These are phyloP conservation scores for Cryptosporidium xiaoi DNA, from an alignment of 169 alveolate genomes.

Conservation along the genomic window DNA sequence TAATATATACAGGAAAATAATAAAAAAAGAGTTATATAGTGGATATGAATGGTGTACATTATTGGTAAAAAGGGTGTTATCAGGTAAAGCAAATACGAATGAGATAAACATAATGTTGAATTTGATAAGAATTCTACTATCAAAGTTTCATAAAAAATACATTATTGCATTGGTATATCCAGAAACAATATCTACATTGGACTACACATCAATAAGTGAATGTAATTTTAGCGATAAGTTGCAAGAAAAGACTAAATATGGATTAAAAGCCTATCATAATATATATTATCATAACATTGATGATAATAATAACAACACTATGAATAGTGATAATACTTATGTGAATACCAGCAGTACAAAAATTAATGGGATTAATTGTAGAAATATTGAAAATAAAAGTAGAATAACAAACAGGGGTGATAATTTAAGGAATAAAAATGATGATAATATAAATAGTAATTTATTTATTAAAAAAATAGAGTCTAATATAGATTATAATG, in stretches of 20 bases:
- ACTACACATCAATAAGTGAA: background rate
- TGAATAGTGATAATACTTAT: background rate
- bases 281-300: background rate
- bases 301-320: background rate
- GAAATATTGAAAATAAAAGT: background rate
- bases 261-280: conserved; percentile 34
- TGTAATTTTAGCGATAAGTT: background rate
- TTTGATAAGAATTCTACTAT: conserved; percentile 47
- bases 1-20: conserved; percentile 21
- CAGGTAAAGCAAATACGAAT: conserved; percentile 47
- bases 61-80: conserved; percentile 16
- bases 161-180: conserved; percentile 43
- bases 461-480: background rate
- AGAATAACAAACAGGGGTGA: background rate
- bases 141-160: conserved; percentile 68
- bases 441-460: too few relatives aligned
- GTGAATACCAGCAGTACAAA: background rate
- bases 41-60: conserved; percentile 72
- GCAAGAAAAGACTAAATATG: conserved; percentile 27
- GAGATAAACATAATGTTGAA: conserved; percentile 51
- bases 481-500: conserved; percentile 36
- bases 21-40: conserved; percentile 45
- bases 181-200: conserved; percentile 14
- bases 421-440: background rate
- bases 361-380: conserved; percentile 1